Evolutionary conservation across 2,329 filamentous ascomycete genomes (phyloP).

Genomic region (Malbranchea zuffiana): DNA sequence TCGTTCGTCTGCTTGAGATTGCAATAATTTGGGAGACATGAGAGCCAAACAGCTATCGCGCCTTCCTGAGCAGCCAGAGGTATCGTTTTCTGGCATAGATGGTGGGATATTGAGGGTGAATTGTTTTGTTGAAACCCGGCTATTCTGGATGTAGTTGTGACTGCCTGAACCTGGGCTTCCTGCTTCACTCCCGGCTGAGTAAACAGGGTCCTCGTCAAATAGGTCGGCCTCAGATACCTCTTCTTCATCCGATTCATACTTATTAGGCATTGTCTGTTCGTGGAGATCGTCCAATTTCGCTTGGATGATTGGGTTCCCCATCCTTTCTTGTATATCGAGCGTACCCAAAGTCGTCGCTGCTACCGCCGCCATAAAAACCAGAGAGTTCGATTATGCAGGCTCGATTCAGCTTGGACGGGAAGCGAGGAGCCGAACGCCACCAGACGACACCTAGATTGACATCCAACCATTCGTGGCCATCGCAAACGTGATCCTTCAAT

Average conservation of each 20-base stretch:
- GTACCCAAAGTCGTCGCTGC: background rate
- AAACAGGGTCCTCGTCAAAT: slow-evolving; percentile 10
- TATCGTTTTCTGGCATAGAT: too few relatives aligned
- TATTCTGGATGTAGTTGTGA: background rate
- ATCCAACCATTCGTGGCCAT: too few relatives aligned
- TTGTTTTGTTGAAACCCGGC: too few relatives aligned
- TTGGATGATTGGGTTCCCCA: slow-evolving; percentile 3
- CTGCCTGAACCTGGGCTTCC: background rate
- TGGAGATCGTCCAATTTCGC: slow-evolving; percentile 8
- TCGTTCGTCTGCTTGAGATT: background rate
- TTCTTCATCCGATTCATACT: slow-evolving; percentile 17
- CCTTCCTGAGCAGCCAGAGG: background rate
- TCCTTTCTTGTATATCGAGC: background rate
- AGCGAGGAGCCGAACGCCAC: background rate
- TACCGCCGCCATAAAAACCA: slow-evolving; percentile 1
- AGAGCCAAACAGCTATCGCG: slow-evolving; percentile 8
- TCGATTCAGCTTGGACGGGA: background rate
- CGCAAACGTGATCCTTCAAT: too few relatives aligned
- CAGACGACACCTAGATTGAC: too few relatives aligned
- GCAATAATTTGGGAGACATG: slow-evolving; percentile 7
- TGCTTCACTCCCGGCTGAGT: slow-evolving; percentile 13
- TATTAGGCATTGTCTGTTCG: slow-evolving; percentile 7
- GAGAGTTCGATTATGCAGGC: background rate
- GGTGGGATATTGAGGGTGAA: too few relatives aligned
- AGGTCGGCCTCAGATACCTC: slow-evolving; percentile 15